Conservation (phyloP, 148 eudicot genomes). For the Amaranthus cruentus region DNA sequence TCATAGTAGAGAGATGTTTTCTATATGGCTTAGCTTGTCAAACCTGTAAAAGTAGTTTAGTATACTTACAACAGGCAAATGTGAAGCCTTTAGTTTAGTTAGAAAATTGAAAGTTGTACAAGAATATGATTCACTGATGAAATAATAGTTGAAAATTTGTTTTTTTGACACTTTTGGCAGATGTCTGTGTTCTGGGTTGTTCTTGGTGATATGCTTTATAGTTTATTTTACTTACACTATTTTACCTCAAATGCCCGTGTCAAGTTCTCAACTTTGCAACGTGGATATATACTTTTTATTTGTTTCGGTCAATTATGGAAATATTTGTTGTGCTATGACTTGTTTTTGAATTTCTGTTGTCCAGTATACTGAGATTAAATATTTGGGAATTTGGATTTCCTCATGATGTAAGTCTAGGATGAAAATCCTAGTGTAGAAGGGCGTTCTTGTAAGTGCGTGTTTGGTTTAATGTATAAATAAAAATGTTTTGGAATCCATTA, state of each 20-base stretch:
- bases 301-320: background rate
- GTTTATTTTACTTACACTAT: background rate
- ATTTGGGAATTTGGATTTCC: background rate
- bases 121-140: conserved; percentile 13
- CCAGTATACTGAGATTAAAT: background rate
- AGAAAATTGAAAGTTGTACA: conserved; percentile 16
- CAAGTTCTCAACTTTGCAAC: too few species aligned
- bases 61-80: conserved; percentile 13
- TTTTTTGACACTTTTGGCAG: background rate
- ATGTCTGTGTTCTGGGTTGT: background rate
- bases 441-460: too few species aligned
- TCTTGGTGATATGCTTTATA: background rate
- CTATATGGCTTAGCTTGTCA: conserved; percentile 13
- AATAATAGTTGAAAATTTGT: conserved; percentile 7
- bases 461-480: too few species aligned
- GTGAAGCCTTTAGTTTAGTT: background rate
- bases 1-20: conserved; percentile 19
- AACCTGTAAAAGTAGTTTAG: background rate
- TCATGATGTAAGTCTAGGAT: too few species aligned
- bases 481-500: too few species aligned
- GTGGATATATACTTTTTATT: background rate
- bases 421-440: too few species aligned
- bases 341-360: background rate
- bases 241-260: too few species aligned
- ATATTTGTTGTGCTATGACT: background rate